phyloP scores from a whole-genome alignment of 345 rosid species.

The Murraya koenigii region DNA sequence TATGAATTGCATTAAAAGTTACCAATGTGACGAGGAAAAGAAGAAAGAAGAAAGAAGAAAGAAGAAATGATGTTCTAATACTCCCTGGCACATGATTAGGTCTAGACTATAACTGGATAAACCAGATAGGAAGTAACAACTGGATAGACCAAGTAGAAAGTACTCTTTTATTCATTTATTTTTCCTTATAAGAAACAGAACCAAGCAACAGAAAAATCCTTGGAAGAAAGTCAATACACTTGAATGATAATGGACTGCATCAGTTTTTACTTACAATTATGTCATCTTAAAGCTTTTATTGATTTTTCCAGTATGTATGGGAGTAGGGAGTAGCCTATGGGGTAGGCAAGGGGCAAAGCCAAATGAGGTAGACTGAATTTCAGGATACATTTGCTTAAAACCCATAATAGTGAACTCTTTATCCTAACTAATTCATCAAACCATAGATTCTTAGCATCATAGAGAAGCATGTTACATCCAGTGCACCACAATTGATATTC shows the following conservation, averaged over 20 bases:
- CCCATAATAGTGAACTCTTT: background rate
- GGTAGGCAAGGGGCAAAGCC: background rate
- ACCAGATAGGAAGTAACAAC: background rate
- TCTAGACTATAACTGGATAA: background rate
- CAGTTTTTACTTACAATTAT: background rate
- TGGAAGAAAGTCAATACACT: background rate
- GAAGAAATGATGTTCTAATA: background rate
- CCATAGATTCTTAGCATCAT: constrained; percentile 1
- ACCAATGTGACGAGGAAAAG: background rate
- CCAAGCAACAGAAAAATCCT: background rate
- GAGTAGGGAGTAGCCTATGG: background rate
- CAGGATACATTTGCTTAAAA: background rate
- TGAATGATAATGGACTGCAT: background rate
- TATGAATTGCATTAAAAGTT: background rate
- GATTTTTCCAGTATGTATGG: background rate
- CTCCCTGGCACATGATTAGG: background rate
- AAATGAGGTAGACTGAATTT: background rate
- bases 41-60: background rate
- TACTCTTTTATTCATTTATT: background rate
- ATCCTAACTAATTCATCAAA: background rate
- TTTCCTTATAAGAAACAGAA: background rate
- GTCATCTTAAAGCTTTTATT: background rate
- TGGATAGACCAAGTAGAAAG: background rate
- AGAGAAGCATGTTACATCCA: background rate
- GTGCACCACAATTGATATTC: background rate